phyloP scores from a whole-genome alignment of 371 early-diverging fungal species.

The Nematocida ausubeli region DNA sequence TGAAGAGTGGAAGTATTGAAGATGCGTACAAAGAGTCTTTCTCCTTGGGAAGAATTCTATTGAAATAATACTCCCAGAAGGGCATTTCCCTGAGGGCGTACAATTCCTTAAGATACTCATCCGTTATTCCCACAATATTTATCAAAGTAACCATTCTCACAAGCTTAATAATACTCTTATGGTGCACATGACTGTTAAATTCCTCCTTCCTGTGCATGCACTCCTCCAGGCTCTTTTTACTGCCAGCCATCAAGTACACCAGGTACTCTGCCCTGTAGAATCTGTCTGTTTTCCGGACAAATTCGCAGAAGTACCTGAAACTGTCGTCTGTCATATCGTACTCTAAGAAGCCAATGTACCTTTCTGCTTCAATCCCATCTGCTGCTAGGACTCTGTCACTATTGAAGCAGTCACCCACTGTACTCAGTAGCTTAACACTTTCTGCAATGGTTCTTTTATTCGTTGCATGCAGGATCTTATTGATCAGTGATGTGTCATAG shows the following conservation, averaged over 20 bases:
- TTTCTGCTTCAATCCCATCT: neutral
- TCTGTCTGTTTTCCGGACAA: constrained; percentile 9
- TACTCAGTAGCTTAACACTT: constrained; percentile 23
- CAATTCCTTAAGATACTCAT: neutral
- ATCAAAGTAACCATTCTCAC: constrained; percentile 7
- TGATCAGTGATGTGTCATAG: neutral
- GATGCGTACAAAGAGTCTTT: neutral
- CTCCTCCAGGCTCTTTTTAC: neutral
- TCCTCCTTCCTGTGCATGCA: neutral
- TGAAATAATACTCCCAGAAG: constrained; percentile 35
- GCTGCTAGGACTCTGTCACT: neutral
- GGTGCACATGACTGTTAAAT: constrained; percentile 4
- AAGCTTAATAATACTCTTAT: constrained; percentile 1
- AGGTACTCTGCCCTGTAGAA: constrained; percentile 3
- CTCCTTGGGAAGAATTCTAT: constrained; percentile 5
- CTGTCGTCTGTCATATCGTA: constrained; percentile 31
- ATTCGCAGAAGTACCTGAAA: neutral
- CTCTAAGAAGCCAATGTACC: constrained; percentile 17
- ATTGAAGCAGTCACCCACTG: constrained; percentile 16
- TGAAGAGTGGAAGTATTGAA: constrained; percentile 16
- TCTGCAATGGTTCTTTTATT: constrained; percentile 12
- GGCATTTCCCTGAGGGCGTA: neutral
- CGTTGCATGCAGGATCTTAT: constrained; percentile 5
- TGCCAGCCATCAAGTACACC: neutral
- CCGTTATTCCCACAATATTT: neutral